These are phyloP conservation scores for Whalleya microplaca DNA, from an alignment of 2,329 filamentous ascomycete genomes.

Conservation along the genomic window DNA sequence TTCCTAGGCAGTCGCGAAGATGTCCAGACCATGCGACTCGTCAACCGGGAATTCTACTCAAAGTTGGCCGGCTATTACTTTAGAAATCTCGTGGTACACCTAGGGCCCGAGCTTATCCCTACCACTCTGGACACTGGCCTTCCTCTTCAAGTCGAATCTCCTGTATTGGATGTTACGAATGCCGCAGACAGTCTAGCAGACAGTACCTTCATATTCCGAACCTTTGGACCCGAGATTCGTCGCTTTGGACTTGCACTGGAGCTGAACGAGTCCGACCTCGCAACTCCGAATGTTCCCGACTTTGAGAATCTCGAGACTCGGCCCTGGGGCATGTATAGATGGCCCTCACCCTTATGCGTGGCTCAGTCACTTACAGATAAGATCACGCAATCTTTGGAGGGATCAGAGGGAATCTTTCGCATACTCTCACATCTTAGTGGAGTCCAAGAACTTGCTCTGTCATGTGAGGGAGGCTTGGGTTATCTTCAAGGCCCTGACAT, in stretches of 20 bases:
- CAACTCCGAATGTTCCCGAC: constrained; percentile 58
- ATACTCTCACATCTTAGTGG: constrained; percentile 60
- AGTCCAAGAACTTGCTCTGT: constrained; percentile 67
- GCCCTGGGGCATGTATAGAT: constrained; percentile 68
- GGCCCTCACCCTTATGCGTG: constrained; percentile 63
- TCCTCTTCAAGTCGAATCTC: constrained; percentile 20
- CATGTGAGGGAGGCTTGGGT: constrained; percentile 68
- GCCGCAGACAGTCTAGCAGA: constrained; percentile 32
- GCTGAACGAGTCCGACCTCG: constrained; percentile 57
- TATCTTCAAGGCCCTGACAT: constrained; percentile 67
- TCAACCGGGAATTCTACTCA: constrained; percentile 44
- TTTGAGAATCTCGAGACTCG: constrained; percentile 56
- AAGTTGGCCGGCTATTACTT: constrained; percentile 66
- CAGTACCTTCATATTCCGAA: constrained; percentile 57
- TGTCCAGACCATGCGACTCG: constrained; percentile 11
- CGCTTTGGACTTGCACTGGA: constrained; percentile 72
- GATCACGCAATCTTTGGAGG: constrained; percentile 66
- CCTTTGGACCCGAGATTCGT: constrained; percentile 62
- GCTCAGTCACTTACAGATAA: constrained; percentile 62
- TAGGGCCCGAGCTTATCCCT: constrained; percentile 60
- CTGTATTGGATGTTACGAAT: constrained; percentile 12
- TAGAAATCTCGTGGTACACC: constrained; percentile 8
- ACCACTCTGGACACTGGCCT: constrained; percentile 48
- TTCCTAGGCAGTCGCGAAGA: constrained; percentile 50
- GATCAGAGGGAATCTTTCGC: constrained; percentile 62